A percentile compares a stretch with the other conserved stretches of the same genome.
phyloP scores from a whole-genome alignment of 2,329 filamentous ascomycete genomes.

The Calonectria crousiana region DNA sequence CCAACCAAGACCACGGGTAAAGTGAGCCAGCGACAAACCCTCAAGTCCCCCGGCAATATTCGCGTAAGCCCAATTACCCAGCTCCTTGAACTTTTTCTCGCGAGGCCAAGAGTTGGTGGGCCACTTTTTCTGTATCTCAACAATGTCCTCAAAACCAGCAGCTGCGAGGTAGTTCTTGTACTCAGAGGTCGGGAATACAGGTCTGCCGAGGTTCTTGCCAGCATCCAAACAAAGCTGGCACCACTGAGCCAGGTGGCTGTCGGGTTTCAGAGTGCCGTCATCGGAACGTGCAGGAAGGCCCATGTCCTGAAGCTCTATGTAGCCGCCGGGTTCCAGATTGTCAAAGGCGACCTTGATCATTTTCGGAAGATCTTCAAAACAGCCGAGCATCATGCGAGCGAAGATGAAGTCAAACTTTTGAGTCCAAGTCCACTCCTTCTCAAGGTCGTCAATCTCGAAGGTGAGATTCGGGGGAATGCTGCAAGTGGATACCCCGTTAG shows the following conservation, averaged over 20 bases:
- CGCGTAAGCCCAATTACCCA: background rate
- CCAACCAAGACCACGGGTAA: background rate
- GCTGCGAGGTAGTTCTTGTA: background rate
- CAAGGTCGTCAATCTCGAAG: constrained; percentile 57
- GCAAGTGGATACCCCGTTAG: background rate
- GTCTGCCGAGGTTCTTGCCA: constrained; percentile 31
- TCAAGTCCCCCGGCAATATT: constrained; percentile 6
- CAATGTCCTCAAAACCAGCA: background rate
- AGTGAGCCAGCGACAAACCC: background rate
- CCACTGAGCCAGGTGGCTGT: constrained; percentile 36
- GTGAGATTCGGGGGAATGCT: constrained; percentile 58
- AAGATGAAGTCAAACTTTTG: constrained; percentile 52
- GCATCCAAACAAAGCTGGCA: constrained; percentile 40
- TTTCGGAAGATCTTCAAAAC: constrained; percentile 35
- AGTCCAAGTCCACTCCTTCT: constrained; percentile 49
- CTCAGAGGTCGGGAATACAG: background rate
- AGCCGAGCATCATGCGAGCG: constrained; percentile 47
- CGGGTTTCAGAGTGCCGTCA: constrained; percentile 43
- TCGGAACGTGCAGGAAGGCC: constrained; percentile 44
- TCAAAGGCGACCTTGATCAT: constrained; percentile 11
- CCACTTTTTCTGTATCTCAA: background rate
- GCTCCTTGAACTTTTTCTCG: constrained; percentile 15
- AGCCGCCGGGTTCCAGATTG: constrained; percentile 46
- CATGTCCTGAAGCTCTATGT: constrained; percentile 47
- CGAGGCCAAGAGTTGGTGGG: constrained; percentile 7